phyloP scores from a whole-genome alignment of 2,329 filamentous ascomycete species.

The Botrytis fragariae region DNA sequence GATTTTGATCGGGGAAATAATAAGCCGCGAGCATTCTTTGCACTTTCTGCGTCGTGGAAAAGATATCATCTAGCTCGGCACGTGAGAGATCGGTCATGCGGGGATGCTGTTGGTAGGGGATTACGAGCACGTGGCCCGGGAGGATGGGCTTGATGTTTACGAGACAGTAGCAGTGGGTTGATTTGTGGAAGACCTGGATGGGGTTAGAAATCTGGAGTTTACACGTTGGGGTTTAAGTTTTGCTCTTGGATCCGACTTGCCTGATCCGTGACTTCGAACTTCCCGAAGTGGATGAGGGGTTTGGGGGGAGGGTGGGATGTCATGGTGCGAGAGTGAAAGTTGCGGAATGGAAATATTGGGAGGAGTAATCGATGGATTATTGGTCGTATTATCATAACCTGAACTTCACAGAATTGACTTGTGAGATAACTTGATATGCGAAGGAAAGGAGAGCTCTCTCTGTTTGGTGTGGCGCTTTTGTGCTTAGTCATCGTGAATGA shows the following conservation, averaged over 20 bases:
- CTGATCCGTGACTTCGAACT: slow-evolving; percentile 73
- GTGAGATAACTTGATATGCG: neutral
- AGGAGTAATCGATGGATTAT: neutral
- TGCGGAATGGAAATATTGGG: neutral
- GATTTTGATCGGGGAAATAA: slow-evolving; percentile 57
- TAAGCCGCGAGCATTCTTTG: slow-evolving; percentile 67
- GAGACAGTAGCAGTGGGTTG: slow-evolving; percentile 76
- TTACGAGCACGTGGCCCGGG: slow-evolving; percentile 90
- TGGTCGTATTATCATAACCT: neutral
- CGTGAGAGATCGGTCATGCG: slow-evolving; percentile 52
- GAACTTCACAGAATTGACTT: no score
- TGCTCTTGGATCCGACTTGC: slow-evolving; percentile 42
- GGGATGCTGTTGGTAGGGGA: slow-evolving; percentile 65
- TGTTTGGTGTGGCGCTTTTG: neutral
- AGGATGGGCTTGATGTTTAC: slow-evolving; percentile 95
- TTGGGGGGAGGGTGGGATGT: slow-evolving; percentile 23
- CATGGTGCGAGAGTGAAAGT: slow-evolving; percentile 3
- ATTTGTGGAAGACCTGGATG: slow-evolving; percentile 78
- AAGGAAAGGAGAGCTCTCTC: neutral
- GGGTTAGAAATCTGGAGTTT: neutral
- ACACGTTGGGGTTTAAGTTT: neutral
- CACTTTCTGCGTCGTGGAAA: slow-evolving; percentile 79
- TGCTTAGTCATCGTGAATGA: slow-evolving; percentile 3
- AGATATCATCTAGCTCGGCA: slow-evolving; percentile 64
- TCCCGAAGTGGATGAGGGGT: slow-evolving; percentile 64